Evolutionary conservation across 805 yeast genomes (phyloP), one percentile per base, ranked within the genome.

Genomic region (Cyberlindnera nakhonratchasimensis): DNA sequence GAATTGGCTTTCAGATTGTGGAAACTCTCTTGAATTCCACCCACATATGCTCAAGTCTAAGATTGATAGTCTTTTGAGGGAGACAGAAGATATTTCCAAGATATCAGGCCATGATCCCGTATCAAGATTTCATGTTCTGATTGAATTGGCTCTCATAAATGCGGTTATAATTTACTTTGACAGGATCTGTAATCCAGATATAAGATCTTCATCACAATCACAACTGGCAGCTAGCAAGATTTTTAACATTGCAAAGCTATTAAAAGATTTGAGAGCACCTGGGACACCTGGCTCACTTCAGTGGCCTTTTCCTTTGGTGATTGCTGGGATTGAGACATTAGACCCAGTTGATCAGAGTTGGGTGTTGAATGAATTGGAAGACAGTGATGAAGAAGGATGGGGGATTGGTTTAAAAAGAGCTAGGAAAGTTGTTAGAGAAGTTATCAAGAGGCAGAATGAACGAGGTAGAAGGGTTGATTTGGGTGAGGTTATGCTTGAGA

Each of bases 281-380:
- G 37, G 40, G 7, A 41, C 45, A 4, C 45, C 45, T 3, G 45
- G 45, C 4, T 41, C 45, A n/a, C 10, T 41, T 14, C 45, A 36
- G 18, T 41, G 45, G 45, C 45, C 45, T 2, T 41, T 41, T 37
- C 45, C 45, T 1, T 22, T 41, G 24, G 37, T 41, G 2, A 36
- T 41, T 32, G 45, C 45, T 13, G 45, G 45, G 2, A 33, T 41
- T n/a, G 45, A 41, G 16, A 34, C 45, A 2, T 22, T 39, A 3
- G 40, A 41, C 21, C 37, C 37, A 2, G 24, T 34, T 10, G 10
- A 20, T 19, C 40, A 36, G 34, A 41, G 37, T 17, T 41, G 45
- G 45, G 45, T 41, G 9, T 18, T 41, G 18, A 25, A 33, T 8
- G 45, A 41, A 22, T 20, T 41, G 9, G 45, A 41, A 21, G 37